These are phyloP conservation scores for Chrysoporthe deuterocubensis DNA, from an alignment of 2,329 filamentous ascomycete species.

Conservation along the genomic window DNA sequence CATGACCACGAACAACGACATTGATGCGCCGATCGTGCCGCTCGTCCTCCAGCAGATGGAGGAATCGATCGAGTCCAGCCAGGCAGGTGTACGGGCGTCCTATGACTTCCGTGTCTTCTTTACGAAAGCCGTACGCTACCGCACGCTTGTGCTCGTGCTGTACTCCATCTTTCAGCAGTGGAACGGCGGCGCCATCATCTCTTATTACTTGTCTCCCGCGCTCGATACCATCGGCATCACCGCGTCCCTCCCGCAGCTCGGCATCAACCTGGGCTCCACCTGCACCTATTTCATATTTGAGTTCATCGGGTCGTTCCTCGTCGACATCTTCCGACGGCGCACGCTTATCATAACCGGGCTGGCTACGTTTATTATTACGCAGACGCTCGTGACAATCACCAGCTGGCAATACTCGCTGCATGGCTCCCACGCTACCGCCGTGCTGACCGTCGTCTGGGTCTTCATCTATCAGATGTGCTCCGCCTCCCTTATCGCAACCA, in stretches of 20 bases:
- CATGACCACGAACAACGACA: slow-evolving; percentile 45
- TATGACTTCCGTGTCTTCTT: slow-evolving; percentile 54
- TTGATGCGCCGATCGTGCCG: slow-evolving; percentile 46
- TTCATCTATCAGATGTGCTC: slow-evolving; percentile 53
- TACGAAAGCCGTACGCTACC: slow-evolving; percentile 47
- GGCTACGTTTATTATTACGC: slow-evolving; percentile 47
- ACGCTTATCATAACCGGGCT: slow-evolving; percentile 50
- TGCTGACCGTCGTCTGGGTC: slow-evolving; percentile 50
- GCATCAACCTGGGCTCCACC: slow-evolving; percentile 48
- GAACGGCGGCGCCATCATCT: slow-evolving; percentile 52
- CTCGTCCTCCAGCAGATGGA: slow-evolving; percentile 49
- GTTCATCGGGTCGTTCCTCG: slow-evolving; percentile 45
- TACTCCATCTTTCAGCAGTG: slow-evolving; percentile 53
- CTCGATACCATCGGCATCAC: slow-evolving; percentile 48
- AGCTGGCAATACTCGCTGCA: slow-evolving; percentile 48
- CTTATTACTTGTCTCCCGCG: slow-evolving; percentile 45
- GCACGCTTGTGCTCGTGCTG: slow-evolving; percentile 47
- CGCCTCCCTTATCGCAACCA: slow-evolving; percentile 49
- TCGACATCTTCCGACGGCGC: slow-evolving; percentile 47
- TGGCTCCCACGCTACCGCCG: slow-evolving; percentile 40
- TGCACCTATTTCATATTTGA: slow-evolving; percentile 52
- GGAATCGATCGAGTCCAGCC: slow-evolving; percentile 46
- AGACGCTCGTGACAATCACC: slow-evolving; percentile 51
- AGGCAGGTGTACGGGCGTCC: slow-evolving; percentile 41
- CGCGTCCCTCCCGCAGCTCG: slow-evolving; percentile 42